Conservation (phyloP, 495 filamentous ascomycete species). For the Cudoniella acicularis region DNA sequence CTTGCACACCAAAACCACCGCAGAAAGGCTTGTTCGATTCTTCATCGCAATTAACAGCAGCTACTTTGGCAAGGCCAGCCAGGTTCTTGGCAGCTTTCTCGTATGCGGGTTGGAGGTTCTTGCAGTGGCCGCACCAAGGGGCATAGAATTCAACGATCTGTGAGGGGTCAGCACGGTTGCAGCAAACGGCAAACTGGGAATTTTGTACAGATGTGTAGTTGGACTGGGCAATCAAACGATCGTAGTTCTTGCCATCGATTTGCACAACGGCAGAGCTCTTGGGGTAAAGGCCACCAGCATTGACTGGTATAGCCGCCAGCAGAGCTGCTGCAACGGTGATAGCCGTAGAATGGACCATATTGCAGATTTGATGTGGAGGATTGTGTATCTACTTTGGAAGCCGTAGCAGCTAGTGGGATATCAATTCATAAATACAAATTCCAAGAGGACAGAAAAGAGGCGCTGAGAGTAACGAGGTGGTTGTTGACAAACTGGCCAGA, state of each 20-base stretch:
- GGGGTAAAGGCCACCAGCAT: slow-evolving; percentile 72
- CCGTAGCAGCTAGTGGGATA: slow-evolving; percentile 18
- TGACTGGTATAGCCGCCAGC: slow-evolving; percentile 58
- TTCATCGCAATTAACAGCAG: slow-evolving; percentile 92
- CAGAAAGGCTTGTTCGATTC: slow-evolving; percentile 91
- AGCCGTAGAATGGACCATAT: slow-evolving; percentile 22
- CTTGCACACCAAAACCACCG: slow-evolving; percentile 82
- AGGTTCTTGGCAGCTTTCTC: slow-evolving; percentile 90
- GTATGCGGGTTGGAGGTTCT: slow-evolving; percentile 92
- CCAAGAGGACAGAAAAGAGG: neutral
- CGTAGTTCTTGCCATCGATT: slow-evolving; percentile 78
- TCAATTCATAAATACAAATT: slow-evolving; percentile 8
- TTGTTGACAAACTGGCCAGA: slow-evolving; percentile 24
- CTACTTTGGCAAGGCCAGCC: slow-evolving; percentile 87
- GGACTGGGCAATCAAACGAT: slow-evolving; percentile 79
- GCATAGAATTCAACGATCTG: slow-evolving; percentile 80
- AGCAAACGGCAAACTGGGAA: neutral
- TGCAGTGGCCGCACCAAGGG: slow-evolving; percentile 94
- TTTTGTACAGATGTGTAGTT: slow-evolving; percentile 83
- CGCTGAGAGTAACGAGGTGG: neutral
- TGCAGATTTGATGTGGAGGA: neutral
- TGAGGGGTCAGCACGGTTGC: slow-evolving; percentile 2
- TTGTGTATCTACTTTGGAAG: slow-evolving; percentile 16
- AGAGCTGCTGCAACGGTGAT: slow-evolving; percentile 44
- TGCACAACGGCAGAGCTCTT: slow-evolving; percentile 88